Evolutionary conservation across 768 basidiomycete genomes (phyloP).

Genomic region (Mrakia hoshinonis): DNA sequence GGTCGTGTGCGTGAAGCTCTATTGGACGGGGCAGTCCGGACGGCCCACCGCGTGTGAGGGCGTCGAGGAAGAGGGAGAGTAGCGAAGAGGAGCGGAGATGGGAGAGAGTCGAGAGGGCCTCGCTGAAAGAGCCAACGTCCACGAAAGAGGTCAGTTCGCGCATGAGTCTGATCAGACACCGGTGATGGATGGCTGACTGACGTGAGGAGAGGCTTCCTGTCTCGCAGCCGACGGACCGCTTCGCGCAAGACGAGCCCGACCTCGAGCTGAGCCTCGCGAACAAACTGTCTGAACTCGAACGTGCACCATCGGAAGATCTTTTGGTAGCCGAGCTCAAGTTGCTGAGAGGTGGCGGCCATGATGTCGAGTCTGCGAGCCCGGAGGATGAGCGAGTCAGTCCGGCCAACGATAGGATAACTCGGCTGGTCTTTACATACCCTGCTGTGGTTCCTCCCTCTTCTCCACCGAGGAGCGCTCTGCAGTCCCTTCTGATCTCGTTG

Average conservation of each 20-base stretch:
- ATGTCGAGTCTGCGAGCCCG: constrained; percentile 61
- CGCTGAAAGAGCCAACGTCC: constrained; percentile 43
- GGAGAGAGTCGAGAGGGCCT: constrained; percentile 66
- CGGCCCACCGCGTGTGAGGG: constrained; percentile 78
- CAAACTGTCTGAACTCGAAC: constrained; percentile 72
- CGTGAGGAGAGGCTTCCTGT: constrained; percentile 69
- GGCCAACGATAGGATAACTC: no score
- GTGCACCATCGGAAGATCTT: constrained; percentile 80
- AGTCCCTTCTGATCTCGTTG: constrained; percentile 71
- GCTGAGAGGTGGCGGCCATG: constrained; percentile 67
- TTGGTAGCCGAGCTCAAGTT: constrained; percentile 81
- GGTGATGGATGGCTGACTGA: constrained; percentile 40
- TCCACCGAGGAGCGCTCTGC: constrained; percentile 59
- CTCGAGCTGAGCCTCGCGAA: constrained; percentile 59
- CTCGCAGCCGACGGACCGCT: constrained; percentile 62
- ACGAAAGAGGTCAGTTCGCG: neutral
- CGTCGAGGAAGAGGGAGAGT: constrained; percentile 70
- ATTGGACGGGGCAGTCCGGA: constrained; percentile 69
- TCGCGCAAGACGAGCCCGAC: constrained; percentile 58
- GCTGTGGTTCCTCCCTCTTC: constrained; percentile 69
- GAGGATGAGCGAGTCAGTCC: neutral
- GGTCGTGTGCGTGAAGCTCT: constrained; percentile 95
- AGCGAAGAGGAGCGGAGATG: constrained; percentile 73
- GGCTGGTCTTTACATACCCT: constrained; percentile 47
- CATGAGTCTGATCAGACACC: constrained; percentile 33